phyloP scores from a whole-genome alignment of 495 filamentous ascomycete genomes.

The Amphirosellinia nigrospora region DNA sequence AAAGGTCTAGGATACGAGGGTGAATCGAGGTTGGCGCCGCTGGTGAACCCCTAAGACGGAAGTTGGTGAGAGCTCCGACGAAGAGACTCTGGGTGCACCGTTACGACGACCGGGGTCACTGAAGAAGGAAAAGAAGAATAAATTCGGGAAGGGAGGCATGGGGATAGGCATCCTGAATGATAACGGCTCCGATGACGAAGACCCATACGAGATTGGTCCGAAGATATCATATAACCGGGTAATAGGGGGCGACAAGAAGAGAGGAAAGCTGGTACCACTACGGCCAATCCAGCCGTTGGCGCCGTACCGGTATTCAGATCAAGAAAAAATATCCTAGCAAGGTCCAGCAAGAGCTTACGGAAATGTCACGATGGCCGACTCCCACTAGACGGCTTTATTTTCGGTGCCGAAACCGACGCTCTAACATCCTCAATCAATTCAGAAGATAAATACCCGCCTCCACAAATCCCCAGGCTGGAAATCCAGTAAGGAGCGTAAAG shows the following conservation, averaged over 20 bases:
- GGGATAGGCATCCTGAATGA: conserved; percentile 93
- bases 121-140: conserved; percentile 56
- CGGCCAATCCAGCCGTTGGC: conserved; percentile 67
- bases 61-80: conserved; percentile 57
- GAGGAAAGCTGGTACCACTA: conserved; percentile 61
- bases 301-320: conserved; percentile 80
- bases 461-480: conserved; percentile 78
- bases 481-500: conserved; percentile 61
- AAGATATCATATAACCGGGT: conserved; percentile 87
- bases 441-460: conserved; percentile 73
- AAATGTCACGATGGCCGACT: conserved; percentile 90
- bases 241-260: conserved; percentile 87
- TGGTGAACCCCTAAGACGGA: conserved; percentile 27
- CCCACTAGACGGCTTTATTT: conserved; percentile 84
- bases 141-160: conserved; percentile 67
- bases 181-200: conserved; percentile 96
- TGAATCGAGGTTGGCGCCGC: conserved; percentile 60
- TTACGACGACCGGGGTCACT: conserved; percentile 33
- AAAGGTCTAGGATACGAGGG: conserved; percentile 84
- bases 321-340: conserved; percentile 68
- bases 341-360: conserved; percentile 62
- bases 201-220: conserved; percentile 90
- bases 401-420: conserved; percentile 62
- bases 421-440: conserved; percentile 59
- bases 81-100: conserved; percentile 50